phyloP scores from a whole-genome alignment of 805 yeast genomes.

The Sugiyamaella mastotermitis region DNA sequence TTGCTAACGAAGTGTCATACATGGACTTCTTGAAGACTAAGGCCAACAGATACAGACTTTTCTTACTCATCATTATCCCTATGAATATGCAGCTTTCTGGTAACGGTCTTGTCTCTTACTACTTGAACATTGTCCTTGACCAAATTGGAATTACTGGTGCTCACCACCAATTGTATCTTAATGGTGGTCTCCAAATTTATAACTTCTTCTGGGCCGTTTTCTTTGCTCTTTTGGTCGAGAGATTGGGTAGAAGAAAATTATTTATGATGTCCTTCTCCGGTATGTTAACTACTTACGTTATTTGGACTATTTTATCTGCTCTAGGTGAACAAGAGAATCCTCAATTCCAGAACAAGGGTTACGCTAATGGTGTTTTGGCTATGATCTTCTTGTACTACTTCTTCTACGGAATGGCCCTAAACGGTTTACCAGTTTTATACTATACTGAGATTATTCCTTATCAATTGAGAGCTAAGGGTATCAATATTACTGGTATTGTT shows the following conservation, averaged over 20 bases:
- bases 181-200: conserved; percentile 10
- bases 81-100: conserved; percentile 14
- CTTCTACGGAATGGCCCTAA: conserved; percentile 15
- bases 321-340: conserved; percentile 23
- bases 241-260: conserved; percentile 14
- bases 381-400: conserved; percentile 15
- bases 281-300: conserved; percentile 16
- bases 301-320: conserved; percentile 47
- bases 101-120: conserved; percentile 30
- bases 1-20: conserved; percentile 10
- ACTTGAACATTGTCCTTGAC: conserved; percentile 43
- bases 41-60: conserved; percentile 10
- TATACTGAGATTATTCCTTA: conserved; percentile 22
- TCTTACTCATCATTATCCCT: conserved; percentile 7
- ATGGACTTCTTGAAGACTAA: conserved; percentile 7
- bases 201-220: conserved; percentile 6
- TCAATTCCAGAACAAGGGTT: conserved; percentile 7
- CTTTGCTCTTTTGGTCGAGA: conserved; percentile 10
- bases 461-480: conserved; percentile 38
- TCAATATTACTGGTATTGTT: conserved; percentile 26
- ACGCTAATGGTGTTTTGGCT: conserved; percentile 14
- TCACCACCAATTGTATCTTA: conserved; percentile 9
- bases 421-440: conserved; percentile 16
- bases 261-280: conserved; percentile 12
- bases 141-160: conserved; percentile 46